Evolutionary conservation across 2,329 filamentous ascomycete genomes (phyloP).

Genomic region (Trichoderma koningiopsis): DNA sequence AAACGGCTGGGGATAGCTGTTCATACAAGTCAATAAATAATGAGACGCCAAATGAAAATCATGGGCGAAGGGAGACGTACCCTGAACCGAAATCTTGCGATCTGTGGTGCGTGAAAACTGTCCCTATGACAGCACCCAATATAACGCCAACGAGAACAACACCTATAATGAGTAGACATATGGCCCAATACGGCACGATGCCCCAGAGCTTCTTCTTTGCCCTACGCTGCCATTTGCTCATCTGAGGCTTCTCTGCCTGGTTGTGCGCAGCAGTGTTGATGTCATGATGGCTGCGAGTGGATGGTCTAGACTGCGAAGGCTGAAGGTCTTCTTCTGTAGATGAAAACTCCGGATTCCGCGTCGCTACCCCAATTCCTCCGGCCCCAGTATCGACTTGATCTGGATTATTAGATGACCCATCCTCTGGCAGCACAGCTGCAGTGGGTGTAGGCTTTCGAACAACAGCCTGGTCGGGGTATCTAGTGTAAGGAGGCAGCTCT

Average conservation of each 20-base stretch:
- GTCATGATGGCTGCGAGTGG: conserved; percentile 54
- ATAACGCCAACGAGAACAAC: conserved; percentile 57
- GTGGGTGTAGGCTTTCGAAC: conserved; percentile 52
- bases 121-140: conserved; percentile 54
- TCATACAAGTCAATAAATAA: background rate
- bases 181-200: conserved; percentile 63
- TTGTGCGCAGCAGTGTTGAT: conserved; percentile 54
- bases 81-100: background rate
- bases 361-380: conserved; percentile 62
- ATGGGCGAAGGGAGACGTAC: background rate
- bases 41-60: background rate
- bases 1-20: conserved; percentile 28
- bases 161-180: conserved; percentile 52
- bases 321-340: conserved; percentile 57
- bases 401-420: conserved; percentile 7
- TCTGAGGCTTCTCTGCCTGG: conserved; percentile 51
- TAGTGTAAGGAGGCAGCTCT: conserved; percentile 86
- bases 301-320: conserved; percentile 53
- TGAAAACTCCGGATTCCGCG: conserved; percentile 64
- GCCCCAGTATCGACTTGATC: conserved; percentile 53
- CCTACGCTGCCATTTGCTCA: conserved; percentile 54
- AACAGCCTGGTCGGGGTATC: conserved; percentile 77
- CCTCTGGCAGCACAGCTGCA: conserved; percentile 28
- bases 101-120: conserved; percentile 29
- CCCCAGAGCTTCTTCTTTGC: conserved; percentile 60